phyloP scores from a whole-genome alignment of 2,329 filamentous ascomycete species.

The Verticillium longisporum region DNA sequence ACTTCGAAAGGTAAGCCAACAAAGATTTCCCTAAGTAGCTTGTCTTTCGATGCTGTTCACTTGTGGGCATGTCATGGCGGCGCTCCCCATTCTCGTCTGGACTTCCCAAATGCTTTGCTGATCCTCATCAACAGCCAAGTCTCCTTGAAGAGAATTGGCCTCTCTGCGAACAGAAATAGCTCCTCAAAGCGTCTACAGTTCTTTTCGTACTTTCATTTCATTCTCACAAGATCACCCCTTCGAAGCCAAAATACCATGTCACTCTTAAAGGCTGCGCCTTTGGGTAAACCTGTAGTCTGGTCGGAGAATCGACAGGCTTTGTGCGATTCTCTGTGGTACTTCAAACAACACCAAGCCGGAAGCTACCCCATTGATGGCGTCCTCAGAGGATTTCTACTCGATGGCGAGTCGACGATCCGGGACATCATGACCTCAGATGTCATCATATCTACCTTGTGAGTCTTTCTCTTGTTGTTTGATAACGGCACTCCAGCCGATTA shows the following conservation, averaged over 20 bases:
- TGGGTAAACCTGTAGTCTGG: constrained; percentile 37
- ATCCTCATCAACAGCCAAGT: too few species aligned
- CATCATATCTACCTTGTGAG: constrained; percentile 57
- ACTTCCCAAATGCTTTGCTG: too few species aligned
- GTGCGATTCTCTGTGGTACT: constrained; percentile 58
- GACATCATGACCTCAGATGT: constrained; percentile 55
- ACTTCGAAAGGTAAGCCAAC: too few species aligned
- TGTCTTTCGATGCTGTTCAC: too few species aligned
- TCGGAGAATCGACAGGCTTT: constrained; percentile 51
- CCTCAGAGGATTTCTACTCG: constrained; percentile 51
- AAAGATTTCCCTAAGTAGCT: too few species aligned
- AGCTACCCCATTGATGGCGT: constrained; percentile 43
- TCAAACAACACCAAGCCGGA: constrained; percentile 53
- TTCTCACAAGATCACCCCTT: neutral
- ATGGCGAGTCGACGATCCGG: constrained; percentile 42
- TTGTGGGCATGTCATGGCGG: too few species aligned
- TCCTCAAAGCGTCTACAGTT: neutral
- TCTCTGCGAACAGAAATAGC: too few species aligned
- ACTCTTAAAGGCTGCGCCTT: neutral
- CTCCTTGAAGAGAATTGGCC: too few species aligned
- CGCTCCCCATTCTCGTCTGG: too few species aligned
- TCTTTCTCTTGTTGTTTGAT: constrained; percentile 2
- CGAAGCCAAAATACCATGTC: neutral
- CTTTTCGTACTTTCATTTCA: neutral
- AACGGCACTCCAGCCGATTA: too few species aligned